These are phyloP conservation scores for Starmera dryadoides DNA, from an alignment of 805 yeast species.

Conservation along the genomic window DNA sequence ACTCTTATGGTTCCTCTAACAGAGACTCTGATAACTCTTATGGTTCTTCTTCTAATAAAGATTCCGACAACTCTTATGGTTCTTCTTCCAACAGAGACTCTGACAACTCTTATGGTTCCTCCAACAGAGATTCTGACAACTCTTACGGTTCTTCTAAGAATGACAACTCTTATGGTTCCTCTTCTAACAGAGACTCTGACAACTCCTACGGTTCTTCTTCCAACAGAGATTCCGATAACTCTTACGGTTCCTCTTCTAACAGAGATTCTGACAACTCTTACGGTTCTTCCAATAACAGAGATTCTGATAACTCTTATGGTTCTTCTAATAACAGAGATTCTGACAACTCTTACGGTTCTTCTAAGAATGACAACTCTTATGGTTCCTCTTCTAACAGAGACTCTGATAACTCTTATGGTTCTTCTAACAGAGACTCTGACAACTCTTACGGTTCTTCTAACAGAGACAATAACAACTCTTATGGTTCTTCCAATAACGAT, in stretches of 20 bases:
- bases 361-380: constrained; percentile 28
- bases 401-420: not conserved
- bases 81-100: constrained; percentile 23
- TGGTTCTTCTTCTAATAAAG: constrained; percentile 4
- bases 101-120: constrained; percentile 27
- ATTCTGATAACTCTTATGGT: constrained; percentile 23
- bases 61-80: constrained; percentile 14
- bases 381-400: constrained; percentile 25
- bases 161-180: too few species aligned
- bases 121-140: constrained; percentile 17
- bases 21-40: constrained; percentile 29
- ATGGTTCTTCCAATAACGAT: constrained; percentile 22
- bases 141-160: too few species aligned
- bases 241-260: too few species aligned
- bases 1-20: constrained; percentile 27
- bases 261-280: too few species aligned
- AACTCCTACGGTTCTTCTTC: too few species aligned
- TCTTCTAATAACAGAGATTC: not conserved
- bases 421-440: constrained; percentile 9
- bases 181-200: too few species aligned
- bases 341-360: constrained; percentile 24
- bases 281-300: constrained; percentile 31
- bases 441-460: constrained; percentile 22
- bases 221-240: too few species aligned
- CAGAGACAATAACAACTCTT: constrained; percentile 26